Evolutionary conservation across 2,329 filamentous ascomycete species (phyloP), one percentile per base, ranked within the genome.

Genomic region (Paracoccidioides lutzii): DNA sequence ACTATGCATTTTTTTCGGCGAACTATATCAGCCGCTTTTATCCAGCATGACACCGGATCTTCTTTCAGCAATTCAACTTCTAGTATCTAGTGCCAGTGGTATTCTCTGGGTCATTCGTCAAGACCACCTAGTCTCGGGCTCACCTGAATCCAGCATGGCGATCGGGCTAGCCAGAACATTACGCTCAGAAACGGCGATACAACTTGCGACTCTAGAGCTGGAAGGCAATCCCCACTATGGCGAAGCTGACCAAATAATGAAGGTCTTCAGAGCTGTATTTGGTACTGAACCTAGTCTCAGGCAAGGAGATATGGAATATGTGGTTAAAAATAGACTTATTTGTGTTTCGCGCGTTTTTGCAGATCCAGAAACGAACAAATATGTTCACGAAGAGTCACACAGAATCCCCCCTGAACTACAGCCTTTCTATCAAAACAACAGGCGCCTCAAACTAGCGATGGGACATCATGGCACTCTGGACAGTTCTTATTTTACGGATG

Each of bases 401-500:
- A 30, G 44, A 37, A 28, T 38, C 9, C 32, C 40, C 8, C 56
- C 58, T 40, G 50, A 52, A 9, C 43, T 46, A 15, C 43, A 40
- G 22, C 51, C 48, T 4, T 52, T 60, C 51, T 22, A 56, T 14
- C 58, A 60, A 41, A 37, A 15, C 7, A 54, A 44, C 8, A 54
- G 56, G 14, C 33, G 56, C 4, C 30, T 59, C 10, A 53, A 43
- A 22, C 42, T 58, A 5, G 53, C 49, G 9, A 56, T 56, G 14
- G 50, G 50, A 38, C 33, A 46, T 14, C 53, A 48, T 33, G 56
- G 56, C 12, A 52, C 52, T 7, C 55, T 61, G 10, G 58, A 59
- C 38, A 57, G 57, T 12, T 41, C 62, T 14, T 57, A 54, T 40
- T 57, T 59, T n/a, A 56, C 49, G 10, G 53, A 60, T 44, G 58